Evolutionary conservation across 2,329 filamentous ascomycete species (phyloP).

Genomic region (Colletotrichum destructivum): DNA sequence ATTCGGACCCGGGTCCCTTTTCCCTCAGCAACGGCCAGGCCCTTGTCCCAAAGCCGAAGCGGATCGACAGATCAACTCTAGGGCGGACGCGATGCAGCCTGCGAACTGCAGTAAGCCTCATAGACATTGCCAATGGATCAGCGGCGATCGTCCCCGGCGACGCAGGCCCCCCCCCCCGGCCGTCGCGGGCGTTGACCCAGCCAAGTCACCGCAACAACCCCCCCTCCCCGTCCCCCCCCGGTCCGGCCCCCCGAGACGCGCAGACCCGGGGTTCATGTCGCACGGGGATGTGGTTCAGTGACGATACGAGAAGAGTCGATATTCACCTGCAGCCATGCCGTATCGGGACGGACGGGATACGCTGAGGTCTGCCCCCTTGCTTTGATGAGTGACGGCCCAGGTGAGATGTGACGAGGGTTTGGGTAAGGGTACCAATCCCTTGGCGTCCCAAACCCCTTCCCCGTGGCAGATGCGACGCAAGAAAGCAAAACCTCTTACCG

Average conservation of each 20-base stretch:
- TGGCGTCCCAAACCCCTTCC: background rate
- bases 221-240: too few species aligned
- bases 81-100: background rate
- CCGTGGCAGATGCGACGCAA: conserved; percentile 9
- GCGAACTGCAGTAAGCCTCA: too few species aligned
- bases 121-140: conserved; percentile 8
- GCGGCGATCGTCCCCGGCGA: conserved; percentile 14
- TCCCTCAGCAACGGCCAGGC: background rate
- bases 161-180: conserved; percentile 1
- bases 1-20: background rate
- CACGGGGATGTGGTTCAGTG: background rate
- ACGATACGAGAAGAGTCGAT: conserved; percentile 13
- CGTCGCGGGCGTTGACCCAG: conserved; percentile 14
- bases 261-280: conserved; percentile 6
- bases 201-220: background rate
- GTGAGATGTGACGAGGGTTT: background rate
- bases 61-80: conserved; percentile 8
- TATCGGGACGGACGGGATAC: background rate
- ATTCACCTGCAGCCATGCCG: conserved; percentile 13
- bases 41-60: background rate
- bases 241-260: background rate
- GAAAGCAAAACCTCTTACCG: too few species aligned
- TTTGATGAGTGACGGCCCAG: conserved; percentile 12
- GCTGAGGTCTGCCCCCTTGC: conserved; percentile 21
- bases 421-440: conserved; percentile 16